phyloP scores from a whole-genome alignment of 495 filamentous ascomycete genomes.

The Elasticomyces elasticus region DNA sequence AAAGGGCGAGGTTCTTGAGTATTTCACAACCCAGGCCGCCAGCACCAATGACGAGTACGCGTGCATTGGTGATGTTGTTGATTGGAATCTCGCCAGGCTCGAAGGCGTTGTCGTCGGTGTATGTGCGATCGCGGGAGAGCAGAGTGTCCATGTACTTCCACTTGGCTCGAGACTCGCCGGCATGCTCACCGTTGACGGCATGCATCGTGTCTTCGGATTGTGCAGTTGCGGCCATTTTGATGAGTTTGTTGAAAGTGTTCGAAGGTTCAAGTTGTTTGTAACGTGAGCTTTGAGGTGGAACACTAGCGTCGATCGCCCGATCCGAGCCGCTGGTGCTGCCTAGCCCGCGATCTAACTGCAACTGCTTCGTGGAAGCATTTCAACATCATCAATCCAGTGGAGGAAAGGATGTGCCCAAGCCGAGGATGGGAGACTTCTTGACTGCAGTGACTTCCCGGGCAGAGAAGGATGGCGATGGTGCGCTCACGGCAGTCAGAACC shows the following conservation, averaged over 20 bases:
- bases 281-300: no score
- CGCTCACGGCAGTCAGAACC: not conserved
- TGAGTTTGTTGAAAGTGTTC: no score
- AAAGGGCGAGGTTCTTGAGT: constrained; percentile 89
- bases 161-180: not conserved
- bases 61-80: constrained; percentile 49
- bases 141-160: constrained; percentile 66
- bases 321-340: no score
- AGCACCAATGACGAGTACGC: constrained; percentile 77
- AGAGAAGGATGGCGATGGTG: not conserved
- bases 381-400: no score
- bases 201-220: not conserved
- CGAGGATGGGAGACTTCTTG: constrained; percentile 31
- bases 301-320: no score
- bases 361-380: no score
- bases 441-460: constrained; percentile 19
- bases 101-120: constrained; percentile 57
- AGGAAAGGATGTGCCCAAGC: constrained; percentile 7
- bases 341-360: no score
- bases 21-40: constrained; percentile 96
- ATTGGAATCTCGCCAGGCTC: constrained; percentile 54
- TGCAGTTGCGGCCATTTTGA: constrained; percentile 11
- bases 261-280: no score
- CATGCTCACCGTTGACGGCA: constrained; percentile 3
- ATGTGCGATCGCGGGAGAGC: constrained; percentile 65